These are phyloP conservation scores for Aspergillus oerlinghausenensis DNA, from an alignment of 2,329 filamentous ascomycete species.

Conservation along the genomic window DNA sequence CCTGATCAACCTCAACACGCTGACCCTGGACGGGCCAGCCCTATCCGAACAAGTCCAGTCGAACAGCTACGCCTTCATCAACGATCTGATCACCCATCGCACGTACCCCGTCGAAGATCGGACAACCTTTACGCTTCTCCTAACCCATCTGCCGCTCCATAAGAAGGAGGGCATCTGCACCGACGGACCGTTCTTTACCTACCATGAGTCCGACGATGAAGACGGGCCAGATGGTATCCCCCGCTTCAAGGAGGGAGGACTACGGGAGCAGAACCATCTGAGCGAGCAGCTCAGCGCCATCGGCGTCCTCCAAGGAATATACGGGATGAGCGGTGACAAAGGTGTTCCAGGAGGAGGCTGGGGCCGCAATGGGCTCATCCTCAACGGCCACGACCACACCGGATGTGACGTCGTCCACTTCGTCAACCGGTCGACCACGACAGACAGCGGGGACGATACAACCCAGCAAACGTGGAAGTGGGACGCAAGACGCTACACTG, in stretches of 20 bases:
- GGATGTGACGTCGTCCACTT: constrained; percentile 89
- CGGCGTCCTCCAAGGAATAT: constrained; percentile 78
- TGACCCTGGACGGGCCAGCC: constrained; percentile 87
- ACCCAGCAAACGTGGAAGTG: constrained; percentile 25
- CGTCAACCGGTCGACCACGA: constrained; percentile 55
- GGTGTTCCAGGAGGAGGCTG: constrained; percentile 56
- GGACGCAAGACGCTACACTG: constrained; percentile 31
- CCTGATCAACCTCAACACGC: constrained; percentile 81
- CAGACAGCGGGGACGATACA: not conserved
- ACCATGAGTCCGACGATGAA: constrained; percentile 63
- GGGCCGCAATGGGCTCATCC: constrained; percentile 70
- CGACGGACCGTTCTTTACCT: constrained; percentile 78
- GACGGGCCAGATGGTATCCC: constrained; percentile 48
- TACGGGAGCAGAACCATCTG: constrained; percentile 90
- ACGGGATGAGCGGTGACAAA: constrained; percentile 65
- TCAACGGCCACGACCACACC: constrained; percentile 93
- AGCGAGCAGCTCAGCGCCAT: constrained; percentile 62
- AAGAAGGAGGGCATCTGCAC: constrained; percentile 79
- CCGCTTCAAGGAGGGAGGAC: constrained; percentile 35
- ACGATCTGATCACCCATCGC: constrained; percentile 55
- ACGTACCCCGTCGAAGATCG: constrained; percentile 57
- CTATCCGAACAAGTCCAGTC: constrained; percentile 63
- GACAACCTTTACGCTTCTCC: constrained; percentile 69
- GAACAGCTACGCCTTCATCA: constrained; percentile 69
- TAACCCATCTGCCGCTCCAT: constrained; percentile 89